Conservation (phyloP, 139 green algal genomes). For the Parachlorella kessleri region DNA sequence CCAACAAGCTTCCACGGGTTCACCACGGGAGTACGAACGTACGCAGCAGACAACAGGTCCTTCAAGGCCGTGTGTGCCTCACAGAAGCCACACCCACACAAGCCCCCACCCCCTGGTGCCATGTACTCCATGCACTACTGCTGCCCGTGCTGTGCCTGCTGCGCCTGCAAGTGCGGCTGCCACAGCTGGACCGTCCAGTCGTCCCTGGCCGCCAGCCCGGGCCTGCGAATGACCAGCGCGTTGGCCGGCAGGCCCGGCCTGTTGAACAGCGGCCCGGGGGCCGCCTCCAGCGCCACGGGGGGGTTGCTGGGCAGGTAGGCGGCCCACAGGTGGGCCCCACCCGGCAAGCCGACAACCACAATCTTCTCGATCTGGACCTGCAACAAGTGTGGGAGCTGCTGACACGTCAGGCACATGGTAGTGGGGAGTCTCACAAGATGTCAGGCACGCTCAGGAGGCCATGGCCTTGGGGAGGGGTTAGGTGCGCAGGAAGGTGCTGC, state of each 20-base stretch:
- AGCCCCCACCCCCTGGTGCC: too few relatives aligned
- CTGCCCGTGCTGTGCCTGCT: too few relatives aligned
- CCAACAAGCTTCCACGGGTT: too few relatives aligned
- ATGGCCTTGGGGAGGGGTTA: too few relatives aligned
- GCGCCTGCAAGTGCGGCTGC: background rate
- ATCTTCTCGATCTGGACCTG: constrained; percentile 43
- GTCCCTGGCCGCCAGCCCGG: constrained; percentile 36
- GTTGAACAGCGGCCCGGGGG: constrained; percentile 33
- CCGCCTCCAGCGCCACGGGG: constrained; percentile 23
- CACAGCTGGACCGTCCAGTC: constrained; percentile 51
- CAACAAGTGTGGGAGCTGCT: background rate
- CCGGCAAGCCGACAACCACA: constrained; percentile 51
- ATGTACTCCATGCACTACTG: too few relatives aligned
- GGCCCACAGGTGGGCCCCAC: constrained; percentile 16
- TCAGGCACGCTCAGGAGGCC: too few relatives aligned
- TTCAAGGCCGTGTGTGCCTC: too few relatives aligned
- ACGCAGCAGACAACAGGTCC: too few relatives aligned
- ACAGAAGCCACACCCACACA: too few relatives aligned
- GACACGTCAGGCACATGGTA: background rate
- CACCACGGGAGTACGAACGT: too few relatives aligned
- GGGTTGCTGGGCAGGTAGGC: background rate
- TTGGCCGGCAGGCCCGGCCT: constrained; percentile 12
- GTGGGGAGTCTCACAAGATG: too few relatives aligned
- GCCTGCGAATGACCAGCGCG: constrained; percentile 60
- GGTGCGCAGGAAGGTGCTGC: too few relatives aligned